Conservation (phyloP, 768 basidiomycete species). For the Rhodocollybia butyracea region DNA sequence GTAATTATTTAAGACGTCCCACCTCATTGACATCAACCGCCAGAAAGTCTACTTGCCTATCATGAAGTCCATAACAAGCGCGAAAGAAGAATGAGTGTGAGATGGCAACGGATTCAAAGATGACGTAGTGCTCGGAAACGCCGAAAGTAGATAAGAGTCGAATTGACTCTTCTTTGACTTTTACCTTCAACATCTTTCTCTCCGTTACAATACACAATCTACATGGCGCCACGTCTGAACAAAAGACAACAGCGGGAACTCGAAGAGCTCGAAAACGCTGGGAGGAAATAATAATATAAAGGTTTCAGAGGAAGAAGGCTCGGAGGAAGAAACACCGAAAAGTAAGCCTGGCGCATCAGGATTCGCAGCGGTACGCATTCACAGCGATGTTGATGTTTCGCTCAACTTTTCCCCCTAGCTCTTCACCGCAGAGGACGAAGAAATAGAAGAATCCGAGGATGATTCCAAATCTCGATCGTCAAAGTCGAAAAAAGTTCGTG, state of each 20-base stretch:
- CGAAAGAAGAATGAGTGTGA: too few relatives aligned
- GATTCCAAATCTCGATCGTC: constrained; percentile 1
- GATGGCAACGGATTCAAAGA: too few relatives aligned
- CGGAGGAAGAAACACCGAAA: constrained; percentile 21
- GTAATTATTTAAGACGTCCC: too few relatives aligned
- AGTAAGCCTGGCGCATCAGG: constrained; percentile 18
- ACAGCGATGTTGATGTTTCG: constrained; percentile 5
- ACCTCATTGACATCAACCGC: too few relatives aligned
- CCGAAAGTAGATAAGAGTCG: too few relatives aligned
- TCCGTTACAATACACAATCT: background rate
- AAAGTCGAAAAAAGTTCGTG: constrained; percentile 14
- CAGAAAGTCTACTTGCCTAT: too few relatives aligned
- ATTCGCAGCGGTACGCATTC: constrained; percentile 43
- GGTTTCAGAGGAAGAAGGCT: constrained; percentile 30
- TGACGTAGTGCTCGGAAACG: too few relatives aligned
- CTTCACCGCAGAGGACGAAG: constrained; percentile 28
- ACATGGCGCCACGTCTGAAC: constrained; percentile 54
- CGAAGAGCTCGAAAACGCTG: constrained; percentile 71
- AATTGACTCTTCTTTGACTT: too few relatives aligned
- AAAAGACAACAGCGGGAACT: constrained; percentile 86
- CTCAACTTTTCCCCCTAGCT: constrained; percentile 30
- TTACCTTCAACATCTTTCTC: background rate
- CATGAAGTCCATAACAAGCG: too few relatives aligned
- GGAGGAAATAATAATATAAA: constrained; percentile 25
- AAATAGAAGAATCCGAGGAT: constrained; percentile 46